Conservation (phyloP, 768 basidiomycete genomes). For the Leccinum disarticulatum region DNA sequence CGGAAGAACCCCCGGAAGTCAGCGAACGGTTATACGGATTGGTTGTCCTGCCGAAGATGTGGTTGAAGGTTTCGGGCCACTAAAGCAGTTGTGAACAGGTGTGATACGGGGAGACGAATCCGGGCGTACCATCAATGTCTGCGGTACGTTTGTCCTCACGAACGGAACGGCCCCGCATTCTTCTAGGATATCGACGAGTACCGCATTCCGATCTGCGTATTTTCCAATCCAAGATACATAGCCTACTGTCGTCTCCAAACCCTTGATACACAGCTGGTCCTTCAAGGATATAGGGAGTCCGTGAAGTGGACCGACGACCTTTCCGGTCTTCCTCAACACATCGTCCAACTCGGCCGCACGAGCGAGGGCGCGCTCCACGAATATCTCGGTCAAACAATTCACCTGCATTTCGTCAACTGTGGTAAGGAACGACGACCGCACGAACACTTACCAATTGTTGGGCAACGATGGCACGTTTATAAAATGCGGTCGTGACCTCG, state of each 20-base stretch:
- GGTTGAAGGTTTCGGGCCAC: constrained; percentile 80
- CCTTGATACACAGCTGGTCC: constrained; percentile 70
- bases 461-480: constrained; percentile 75
- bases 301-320: constrained; percentile 68
- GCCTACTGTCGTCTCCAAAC: constrained; percentile 69
- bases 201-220: constrained; percentile 55
- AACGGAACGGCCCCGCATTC: constrained; percentile 69
- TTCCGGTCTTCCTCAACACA: constrained; percentile 58
- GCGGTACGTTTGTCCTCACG: constrained; percentile 74
- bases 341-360: constrained; percentile 69
- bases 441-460: constrained; percentile 62
- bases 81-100: constrained; percentile 21
- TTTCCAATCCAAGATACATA: constrained; percentile 74
- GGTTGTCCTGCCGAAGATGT: constrained; percentile 73
- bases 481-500: constrained; percentile 70
- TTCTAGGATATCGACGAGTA: constrained; percentile 63
- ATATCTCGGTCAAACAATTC: constrained; percentile 84
- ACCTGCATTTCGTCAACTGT: constrained; percentile 40
- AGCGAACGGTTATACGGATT: constrained; percentile 75
- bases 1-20: constrained; percentile 79
- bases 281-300: constrained; percentile 76
- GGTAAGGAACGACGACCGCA: background rate
- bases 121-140: constrained; percentile 65
- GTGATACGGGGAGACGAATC: background rate
- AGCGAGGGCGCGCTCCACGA: constrained; percentile 65